These are phyloP conservation scores for Buxus sempervirens DNA, from an alignment of 164 flowering plant genomes.

Conservation along the genomic window DNA sequence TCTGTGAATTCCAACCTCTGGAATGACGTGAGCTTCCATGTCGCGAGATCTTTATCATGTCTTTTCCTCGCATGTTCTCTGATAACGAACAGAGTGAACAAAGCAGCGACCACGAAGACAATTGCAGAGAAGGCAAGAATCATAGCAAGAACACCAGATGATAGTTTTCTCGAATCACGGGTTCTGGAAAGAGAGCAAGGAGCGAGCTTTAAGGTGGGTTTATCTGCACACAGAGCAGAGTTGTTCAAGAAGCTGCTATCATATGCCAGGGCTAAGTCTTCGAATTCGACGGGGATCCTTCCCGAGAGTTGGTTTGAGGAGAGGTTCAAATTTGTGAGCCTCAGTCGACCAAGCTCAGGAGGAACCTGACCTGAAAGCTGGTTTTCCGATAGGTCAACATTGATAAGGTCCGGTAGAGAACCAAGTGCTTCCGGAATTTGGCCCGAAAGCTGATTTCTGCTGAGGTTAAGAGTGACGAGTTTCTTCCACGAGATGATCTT, in stretches of 20 bases:
- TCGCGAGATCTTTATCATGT: constrained; percentile 20
- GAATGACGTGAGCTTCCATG: constrained; percentile 76
- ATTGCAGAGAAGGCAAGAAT: constrained; percentile 23
- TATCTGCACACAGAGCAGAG: constrained; percentile 48
- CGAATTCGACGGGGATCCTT: constrained; percentile 47
- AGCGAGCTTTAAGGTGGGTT: constrained; percentile 19
- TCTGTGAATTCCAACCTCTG: constrained; percentile 63
- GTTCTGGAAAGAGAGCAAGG: constrained; percentile 17
- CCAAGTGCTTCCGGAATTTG: constrained; percentile 47
- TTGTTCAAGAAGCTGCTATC: constrained; percentile 65
- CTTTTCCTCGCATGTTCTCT: constrained; percentile 35
- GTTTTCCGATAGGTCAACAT: constrained; percentile 62
- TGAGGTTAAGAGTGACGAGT: constrained; percentile 37
- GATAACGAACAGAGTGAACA: constrained; percentile 21
- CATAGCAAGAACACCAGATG: constrained; percentile 32
- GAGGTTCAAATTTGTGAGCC: constrained; percentile 46
- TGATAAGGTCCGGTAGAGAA: constrained; percentile 35
- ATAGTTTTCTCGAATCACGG: constrained; percentile 14
- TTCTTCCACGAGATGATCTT: constrained; percentile 50
- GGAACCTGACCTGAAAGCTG: constrained; percentile 70
- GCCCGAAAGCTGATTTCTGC: constrained; percentile 58
- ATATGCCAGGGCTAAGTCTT: constrained; percentile 34
- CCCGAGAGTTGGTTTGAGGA: constrained; percentile 70
- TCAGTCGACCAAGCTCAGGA: constrained; percentile 35
- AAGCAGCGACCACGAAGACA: constrained; percentile 16